Evolutionary conservation across 2,329 filamentous ascomycete genomes (phyloP), one percentile per base, ranked within the genome.

Genomic region (Trichothecium roseum): DNA sequence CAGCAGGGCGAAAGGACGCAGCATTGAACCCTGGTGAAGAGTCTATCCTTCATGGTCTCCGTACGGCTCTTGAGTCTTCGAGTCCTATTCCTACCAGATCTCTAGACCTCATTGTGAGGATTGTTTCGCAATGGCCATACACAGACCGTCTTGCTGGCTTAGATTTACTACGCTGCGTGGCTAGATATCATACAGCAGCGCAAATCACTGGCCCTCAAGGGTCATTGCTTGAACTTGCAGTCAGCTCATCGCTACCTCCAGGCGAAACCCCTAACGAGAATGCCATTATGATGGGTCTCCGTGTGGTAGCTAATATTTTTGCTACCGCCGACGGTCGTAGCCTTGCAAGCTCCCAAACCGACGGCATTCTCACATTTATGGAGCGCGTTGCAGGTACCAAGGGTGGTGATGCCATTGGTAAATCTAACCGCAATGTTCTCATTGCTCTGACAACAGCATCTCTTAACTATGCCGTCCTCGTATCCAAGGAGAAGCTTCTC

Each of bases 241-340:
- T 72, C 3, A 53, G 30, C 46, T 60, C 27, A 40, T 67, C 42
- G 43, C 56, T 43, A 41, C 59, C 54, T 1, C 30, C 74, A 59
- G 69, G 76, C 8, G 61, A 70, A 1, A 67, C 74, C 3, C 65
- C 81, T 0, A 78, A 77, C 27, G 70, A 80, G 36, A 95, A 95
- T 57, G 86, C 86, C 45, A 74, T 77, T 9, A 94, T 96, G 81
- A 83, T 98, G 67, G 79, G 81, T 0, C 68, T 86, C 10, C 82
- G 91, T 4, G 74, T 81, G 12, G 68, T 96, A 33, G 80, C 78
- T 20, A 98, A 98, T 47, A 64, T 95, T 7, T 94, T 95, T 51
- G 72, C 75, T 40, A 84, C 84, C 0, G 63, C 74, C 0, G 68
- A 80, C 38, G 91, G 91, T 13, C 75, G 84, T 16, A 62, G 65